Evolutionary conservation across 2,329 filamentous ascomycete species (phyloP), one percentile per base, ranked within the genome.

Genomic region (Trichoderma hamatum): DNA sequence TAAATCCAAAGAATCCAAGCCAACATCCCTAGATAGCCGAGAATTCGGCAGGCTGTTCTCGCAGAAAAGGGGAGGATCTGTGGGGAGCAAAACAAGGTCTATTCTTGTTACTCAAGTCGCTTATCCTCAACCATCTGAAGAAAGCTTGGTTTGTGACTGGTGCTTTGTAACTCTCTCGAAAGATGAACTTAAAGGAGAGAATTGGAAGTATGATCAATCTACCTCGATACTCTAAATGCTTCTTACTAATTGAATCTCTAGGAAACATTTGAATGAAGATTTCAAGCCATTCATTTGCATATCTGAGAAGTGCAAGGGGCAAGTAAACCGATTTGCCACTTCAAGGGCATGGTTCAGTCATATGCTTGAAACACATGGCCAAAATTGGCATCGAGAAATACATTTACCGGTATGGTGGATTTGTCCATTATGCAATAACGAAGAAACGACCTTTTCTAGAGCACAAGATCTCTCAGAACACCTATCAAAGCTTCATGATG

Each of bases 241-340:
- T 32, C 1, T 4, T 55, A 65, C 21, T n/a, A 6, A 4, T 7
- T 51, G 5, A 16, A 26, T 16, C 1, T 11, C 6, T 30, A 65
- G 62, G 3, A 65, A 56, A 16, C 62, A 65, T 55, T 11, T 65
- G 1, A 56, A 65, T 3, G 62, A 43, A 5, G 51, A 65, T 13
- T 56, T 65, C 3, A 55, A 56, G 19, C 62, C 62, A 6, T 65
- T 55, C 1, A 5, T 55, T 19, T 65, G 62, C 46, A 69, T 71
- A 13, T 71, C 70, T 5, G 70, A 71, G 11, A 70, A 70, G 6
- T 71, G 70, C 16, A 67, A 56, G 9, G 39, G 60, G 30, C 43
- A 55, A 0, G 49, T 56, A 7, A 56, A 51, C 5, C 39, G 56
- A 32, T 71, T 71, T 26, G 19, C 70, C 30, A 70, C 61, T 14